Conservation (phyloP, 2,329 filamentous ascomycete genomes). For the Diplodia mutila region DNA sequence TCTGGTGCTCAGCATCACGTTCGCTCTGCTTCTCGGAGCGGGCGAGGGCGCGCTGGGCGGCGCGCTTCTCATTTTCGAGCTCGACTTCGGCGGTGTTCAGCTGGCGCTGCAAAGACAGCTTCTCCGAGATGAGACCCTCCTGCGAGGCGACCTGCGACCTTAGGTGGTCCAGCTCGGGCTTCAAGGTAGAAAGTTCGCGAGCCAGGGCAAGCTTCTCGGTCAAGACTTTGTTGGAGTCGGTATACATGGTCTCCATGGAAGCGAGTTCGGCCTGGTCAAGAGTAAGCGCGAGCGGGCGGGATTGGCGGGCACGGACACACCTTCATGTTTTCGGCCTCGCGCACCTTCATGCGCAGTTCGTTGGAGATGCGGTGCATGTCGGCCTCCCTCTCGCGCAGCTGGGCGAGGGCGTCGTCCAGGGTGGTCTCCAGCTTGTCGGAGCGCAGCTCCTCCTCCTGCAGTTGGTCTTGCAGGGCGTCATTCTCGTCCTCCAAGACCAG, state of each 20-base stretch:
- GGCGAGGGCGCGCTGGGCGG: slow-evolving; percentile 60
- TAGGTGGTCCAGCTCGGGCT: slow-evolving; percentile 66
- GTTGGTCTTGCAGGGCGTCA: slow-evolving; percentile 65
- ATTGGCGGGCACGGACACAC: slow-evolving; percentile 47
- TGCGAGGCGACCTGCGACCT: slow-evolving; percentile 63
- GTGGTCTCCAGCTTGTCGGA: slow-evolving; percentile 59
- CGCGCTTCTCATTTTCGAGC: slow-evolving; percentile 79
- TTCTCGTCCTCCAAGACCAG: slow-evolving; percentile 77
- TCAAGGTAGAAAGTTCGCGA: slow-evolving; percentile 62
- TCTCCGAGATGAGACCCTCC: slow-evolving; percentile 74
- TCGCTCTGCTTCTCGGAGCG: slow-evolving; percentile 55
- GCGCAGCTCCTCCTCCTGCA: slow-evolving; percentile 63
- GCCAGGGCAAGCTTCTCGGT: slow-evolving; percentile 66
- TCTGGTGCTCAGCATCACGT: slow-evolving; percentile 52
- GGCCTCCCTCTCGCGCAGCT: slow-evolving; percentile 53
- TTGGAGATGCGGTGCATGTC: slow-evolving; percentile 51
- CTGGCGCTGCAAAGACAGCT: slow-evolving; percentile 77
- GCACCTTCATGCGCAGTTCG: slow-evolving; percentile 55
- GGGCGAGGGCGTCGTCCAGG: slow-evolving; percentile 52
- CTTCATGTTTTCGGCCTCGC: slow-evolving; percentile 61
- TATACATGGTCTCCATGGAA: slow-evolving; percentile 67
- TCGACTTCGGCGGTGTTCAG: slow-evolving; percentile 77
- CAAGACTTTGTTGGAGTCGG: slow-evolving; percentile 72
- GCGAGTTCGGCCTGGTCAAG: slow-evolving; percentile 68
- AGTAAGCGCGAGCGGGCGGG: background rate